phyloP scores from a whole-genome alignment of 2,329 filamentous ascomycete species.

The Fusarium chlamydosporum region DNA sequence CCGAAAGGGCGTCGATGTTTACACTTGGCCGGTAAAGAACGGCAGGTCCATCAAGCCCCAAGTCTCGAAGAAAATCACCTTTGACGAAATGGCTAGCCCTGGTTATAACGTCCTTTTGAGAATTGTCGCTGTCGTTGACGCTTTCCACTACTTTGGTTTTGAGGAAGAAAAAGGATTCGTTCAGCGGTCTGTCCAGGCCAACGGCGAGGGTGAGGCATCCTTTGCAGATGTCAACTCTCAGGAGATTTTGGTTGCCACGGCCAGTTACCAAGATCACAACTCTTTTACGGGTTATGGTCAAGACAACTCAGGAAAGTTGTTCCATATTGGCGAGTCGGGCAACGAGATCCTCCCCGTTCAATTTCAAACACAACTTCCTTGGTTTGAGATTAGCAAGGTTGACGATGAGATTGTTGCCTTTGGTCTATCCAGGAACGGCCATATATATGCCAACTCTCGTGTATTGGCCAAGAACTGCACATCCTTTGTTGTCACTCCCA shows the following conservation, averaged over 20 bases:
- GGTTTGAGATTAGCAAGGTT: conserved; percentile 64
- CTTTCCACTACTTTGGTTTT: conserved; percentile 54
- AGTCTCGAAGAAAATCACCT: conserved; percentile 58
- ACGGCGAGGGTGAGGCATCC: conserved; percentile 32
- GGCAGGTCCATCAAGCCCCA: conserved; percentile 63
- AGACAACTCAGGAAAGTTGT: conserved; percentile 62
- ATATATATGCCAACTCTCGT: conserved; percentile 82
- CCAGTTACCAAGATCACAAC: conserved; percentile 53
- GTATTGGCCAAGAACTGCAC: conserved; percentile 89
- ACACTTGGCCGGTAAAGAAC: conserved; percentile 75
- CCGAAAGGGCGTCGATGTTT: conserved; percentile 74
- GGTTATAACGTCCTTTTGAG: conserved; percentile 24
- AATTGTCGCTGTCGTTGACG: conserved; percentile 42
- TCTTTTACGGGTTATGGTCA: conserved; percentile 60
- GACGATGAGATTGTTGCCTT: conserved; percentile 63
- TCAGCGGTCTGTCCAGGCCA: conserved; percentile 45
- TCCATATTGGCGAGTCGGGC: conserved; percentile 54
- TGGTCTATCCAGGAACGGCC: conserved; percentile 81
- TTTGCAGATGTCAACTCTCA: conserved; percentile 40
- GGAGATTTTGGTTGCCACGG: conserved; percentile 50
- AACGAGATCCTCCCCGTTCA: conserved; percentile 56
- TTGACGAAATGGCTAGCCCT: conserved; percentile 53
- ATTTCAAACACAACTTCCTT: conserved; percentile 65
- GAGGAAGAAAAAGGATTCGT: conserved; percentile 47
- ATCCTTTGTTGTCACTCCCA: conserved; percentile 85